Base-by-base conservation (phyloP, 257 asterid genomes). In the Datura wrightii region DNA sequence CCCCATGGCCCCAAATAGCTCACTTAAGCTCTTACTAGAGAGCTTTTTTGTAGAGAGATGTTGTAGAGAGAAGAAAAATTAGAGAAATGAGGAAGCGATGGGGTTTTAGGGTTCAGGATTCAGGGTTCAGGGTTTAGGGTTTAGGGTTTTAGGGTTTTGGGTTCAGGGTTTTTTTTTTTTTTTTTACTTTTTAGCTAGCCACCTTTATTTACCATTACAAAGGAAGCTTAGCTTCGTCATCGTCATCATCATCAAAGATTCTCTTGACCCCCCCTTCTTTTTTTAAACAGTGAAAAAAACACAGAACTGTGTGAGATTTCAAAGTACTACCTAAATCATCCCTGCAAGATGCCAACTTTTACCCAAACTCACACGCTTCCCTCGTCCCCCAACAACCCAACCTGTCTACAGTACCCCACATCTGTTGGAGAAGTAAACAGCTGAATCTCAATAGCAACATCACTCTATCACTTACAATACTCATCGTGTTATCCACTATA, bases 291-390 rank as follows among this genome's bases (percentile, higher is more conserved):
- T 41, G 31, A 24, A 34, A 24, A 44, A 59, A 13, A 42, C 15
- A 48, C 59, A 81, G 42, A 16, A 11, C 3, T 60, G 55, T 59
- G 41, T 5, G 71, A 81, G 56, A 59, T 48, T 48, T 60, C 74
- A 42, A 41, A 42, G 54, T 44, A 81, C 34, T 24, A 13, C 39
- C 82, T 2, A 74, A 50, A 74, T 74, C 81, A 48, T 44, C 58
- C 58, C 56, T 5, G 67, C 71, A 56, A 80, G 58, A 80, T 48
- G 31, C 42, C 42, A 44, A 14, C 24, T 66, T 80, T 58, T 80
- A 80, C 76, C 44, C 60, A 39, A 37, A 81, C 59, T 39, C 76
- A 44, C 84, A 81, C 84, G 19, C 60, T 60, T 60, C 5, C 72
- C 41, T 36, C 39, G 44, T 44, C 60, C 76, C 72, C 84, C 58